Evolutionary conservation across 176 grass and related monocot species (phyloP).

Genomic region (Saccharum officinarum): DNA sequence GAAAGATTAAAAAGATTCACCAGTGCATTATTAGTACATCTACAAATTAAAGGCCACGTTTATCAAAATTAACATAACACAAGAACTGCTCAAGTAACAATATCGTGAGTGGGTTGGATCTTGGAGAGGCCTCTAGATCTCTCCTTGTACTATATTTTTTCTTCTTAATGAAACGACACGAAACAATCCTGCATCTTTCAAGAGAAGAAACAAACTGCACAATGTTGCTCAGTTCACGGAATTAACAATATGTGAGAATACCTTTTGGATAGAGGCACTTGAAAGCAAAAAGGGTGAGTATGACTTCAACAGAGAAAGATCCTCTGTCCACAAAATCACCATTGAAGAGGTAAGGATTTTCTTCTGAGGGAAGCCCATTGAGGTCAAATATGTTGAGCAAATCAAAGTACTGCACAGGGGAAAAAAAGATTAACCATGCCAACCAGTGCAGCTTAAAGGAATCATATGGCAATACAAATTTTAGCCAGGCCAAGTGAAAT

Average conservation of each 20-base stretch:
- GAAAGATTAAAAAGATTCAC: constrained; percentile 40
- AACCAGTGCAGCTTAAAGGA: not conserved
- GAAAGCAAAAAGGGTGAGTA: constrained; percentile 92
- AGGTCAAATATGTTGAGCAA: constrained; percentile 92
- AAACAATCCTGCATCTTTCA: not conserved
- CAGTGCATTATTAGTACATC: not conserved
- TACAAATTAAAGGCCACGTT: not conserved
- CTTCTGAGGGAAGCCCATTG: constrained; percentile 94
- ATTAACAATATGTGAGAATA: constrained; percentile 27
- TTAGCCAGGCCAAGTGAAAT: not conserved
- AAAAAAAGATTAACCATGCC: not conserved
- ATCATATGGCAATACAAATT: not conserved
- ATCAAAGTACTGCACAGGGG: constrained; percentile 78
- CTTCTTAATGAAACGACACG: not conserved
- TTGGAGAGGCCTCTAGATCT: not conserved
- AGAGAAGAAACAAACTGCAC: not conserved
- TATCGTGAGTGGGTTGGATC: not conserved
- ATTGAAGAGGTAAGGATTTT: constrained; percentile 97
- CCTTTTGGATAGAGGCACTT: constrained; percentile 89
- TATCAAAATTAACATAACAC: not conserved
- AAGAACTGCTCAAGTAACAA: not conserved
- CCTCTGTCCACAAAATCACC: constrained; percentile 98
- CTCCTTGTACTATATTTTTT: not conserved
- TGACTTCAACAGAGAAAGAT: constrained; percentile 95
- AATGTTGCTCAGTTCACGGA: not conserved